These are phyloP conservation scores for Dryas octopetala DNA, from an alignment of 306 rosid genomes.

Conservation along the genomic window DNA sequence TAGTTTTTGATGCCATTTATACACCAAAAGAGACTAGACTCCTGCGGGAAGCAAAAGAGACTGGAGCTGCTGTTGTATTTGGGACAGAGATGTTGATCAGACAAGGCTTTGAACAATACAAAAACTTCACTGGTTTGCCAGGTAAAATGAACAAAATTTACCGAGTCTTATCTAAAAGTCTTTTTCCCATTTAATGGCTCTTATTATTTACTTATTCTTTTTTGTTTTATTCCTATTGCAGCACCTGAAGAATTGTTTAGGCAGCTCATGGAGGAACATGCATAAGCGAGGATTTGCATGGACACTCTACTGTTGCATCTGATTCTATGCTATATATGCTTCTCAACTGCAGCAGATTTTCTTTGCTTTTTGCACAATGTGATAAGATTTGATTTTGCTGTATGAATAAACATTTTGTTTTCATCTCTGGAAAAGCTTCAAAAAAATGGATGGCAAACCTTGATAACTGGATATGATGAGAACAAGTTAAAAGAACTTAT, in stretches of 20 bases:
- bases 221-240: conserved; percentile 29
- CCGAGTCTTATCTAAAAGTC: background rate
- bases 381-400: conserved; percentile 9
- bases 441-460: background rate
- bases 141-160: conserved; percentile 25
- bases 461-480: background rate
- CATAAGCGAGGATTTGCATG: conserved; percentile 15
- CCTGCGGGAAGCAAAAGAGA: conserved; percentile 41
- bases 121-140: conserved; percentile 50
- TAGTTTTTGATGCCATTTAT: conserved; percentile 56
- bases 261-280: conserved; percentile 51
- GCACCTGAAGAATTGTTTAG: conserved; percentile 56
- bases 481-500: background rate
- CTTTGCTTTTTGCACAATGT: background rate
- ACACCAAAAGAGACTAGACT: conserved; percentile 51
- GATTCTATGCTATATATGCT: conserved; percentile 1
- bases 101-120: conserved; percentile 52
- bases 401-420: conserved; percentile 17
- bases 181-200: background rate
- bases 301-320: conserved; percentile 4
- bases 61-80: conserved; percentile 40
- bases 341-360: background rate
- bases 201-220: background rate
- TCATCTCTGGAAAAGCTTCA: background rate
- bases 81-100: conserved; percentile 55